Conservation (phyloP, 1,284 basidiomycete genomes). For the Ustilago nuda region DNA sequence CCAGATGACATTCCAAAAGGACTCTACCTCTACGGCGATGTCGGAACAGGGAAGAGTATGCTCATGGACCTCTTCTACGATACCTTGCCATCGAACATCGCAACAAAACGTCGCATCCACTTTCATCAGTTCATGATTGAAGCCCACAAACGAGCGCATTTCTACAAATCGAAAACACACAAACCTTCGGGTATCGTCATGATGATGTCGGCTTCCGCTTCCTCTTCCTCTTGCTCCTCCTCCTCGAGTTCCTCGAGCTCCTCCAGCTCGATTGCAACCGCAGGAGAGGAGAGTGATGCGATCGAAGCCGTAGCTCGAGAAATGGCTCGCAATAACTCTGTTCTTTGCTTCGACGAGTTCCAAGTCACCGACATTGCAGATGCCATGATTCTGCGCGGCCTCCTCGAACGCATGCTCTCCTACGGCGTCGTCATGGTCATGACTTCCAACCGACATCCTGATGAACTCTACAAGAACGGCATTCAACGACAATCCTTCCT, state of each 20-base stretch:
- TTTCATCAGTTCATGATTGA: conserved; percentile 95
- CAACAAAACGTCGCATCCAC: conserved; percentile 85
- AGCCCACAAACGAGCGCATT: conserved; percentile 91
- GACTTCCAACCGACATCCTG: conserved; percentile 97
- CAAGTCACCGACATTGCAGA: conserved; percentile 99
- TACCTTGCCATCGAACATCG: conserved; percentile 82
- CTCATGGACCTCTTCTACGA: conserved; percentile 97
- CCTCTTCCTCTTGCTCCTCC: conserved; percentile 9
- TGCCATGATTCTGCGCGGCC: conserved; percentile 93
- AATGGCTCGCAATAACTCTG: conserved; percentile 76
- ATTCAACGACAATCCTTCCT: conserved; percentile 97
- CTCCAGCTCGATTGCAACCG: conserved; percentile 10
- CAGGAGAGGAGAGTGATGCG: conserved; percentile 76
- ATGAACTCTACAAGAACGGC: conserved; percentile 98
- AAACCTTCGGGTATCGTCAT: conserved; percentile 66
- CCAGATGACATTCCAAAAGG: conserved; percentile 80
- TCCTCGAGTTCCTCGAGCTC: conserved; percentile 15
- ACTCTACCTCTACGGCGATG: conserved; percentile 95
- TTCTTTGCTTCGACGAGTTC: conserved; percentile 98
- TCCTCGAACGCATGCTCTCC: conserved; percentile 85
- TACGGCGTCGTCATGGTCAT: conserved; percentile 93
- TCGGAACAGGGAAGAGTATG: conserved; percentile 93
- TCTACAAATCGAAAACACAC: conserved; percentile 70
- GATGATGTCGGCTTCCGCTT: conserved; percentile 43
- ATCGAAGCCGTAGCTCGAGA: conserved; percentile 89